phyloP scores from a whole-genome alignment of 495 filamentous ascomycete genomes.

The Talaromyces borbonicus region DNA sequence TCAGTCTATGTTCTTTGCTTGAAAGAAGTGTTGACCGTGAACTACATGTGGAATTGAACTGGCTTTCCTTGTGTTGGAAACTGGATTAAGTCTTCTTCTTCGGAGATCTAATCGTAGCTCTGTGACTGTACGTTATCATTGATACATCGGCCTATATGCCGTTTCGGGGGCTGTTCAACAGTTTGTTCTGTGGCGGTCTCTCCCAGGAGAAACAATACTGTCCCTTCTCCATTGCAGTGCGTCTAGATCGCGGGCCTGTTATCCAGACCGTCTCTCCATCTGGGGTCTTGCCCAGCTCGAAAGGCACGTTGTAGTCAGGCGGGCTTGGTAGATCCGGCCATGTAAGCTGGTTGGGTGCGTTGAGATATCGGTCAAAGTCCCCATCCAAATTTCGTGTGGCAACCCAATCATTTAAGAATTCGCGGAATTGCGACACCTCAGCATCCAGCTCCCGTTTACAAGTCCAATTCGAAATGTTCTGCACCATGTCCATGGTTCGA shows the following conservation, averaged over 20 bases:
- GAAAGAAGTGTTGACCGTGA: no score
- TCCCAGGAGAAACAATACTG: constrained; percentile 19
- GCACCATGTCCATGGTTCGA: constrained; percentile 13
- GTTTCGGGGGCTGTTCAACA: no score
- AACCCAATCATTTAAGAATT: constrained; percentile 15
- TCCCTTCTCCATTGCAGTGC: constrained; percentile 13
- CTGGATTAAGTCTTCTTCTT: no score
- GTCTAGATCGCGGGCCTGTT: constrained; percentile 11
- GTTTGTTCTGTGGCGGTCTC: constrained; percentile 14
- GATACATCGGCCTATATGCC: no score
- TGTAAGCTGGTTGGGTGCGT: constrained; percentile 12
- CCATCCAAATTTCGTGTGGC: constrained; percentile 11
- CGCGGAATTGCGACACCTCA: constrained; percentile 15
- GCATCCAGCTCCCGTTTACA: constrained; percentile 15
- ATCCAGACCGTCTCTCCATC: constrained; percentile 12
- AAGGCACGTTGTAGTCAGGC: constrained; percentile 16
- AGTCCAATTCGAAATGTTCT: constrained; percentile 15
- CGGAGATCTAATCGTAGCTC: no score
- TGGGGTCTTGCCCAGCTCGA: constrained; percentile 10
- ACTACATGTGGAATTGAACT: no score
- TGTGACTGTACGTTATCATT: no score
- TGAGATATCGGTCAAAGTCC: constrained; percentile 14
- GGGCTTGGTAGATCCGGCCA: constrained; percentile 14
- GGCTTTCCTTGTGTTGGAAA: no score
- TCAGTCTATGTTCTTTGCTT: no score